A percentile compares a stretch with the other conserved stretches of the same genome.
Conservation (phyloP, 352 stramenopile genomes). For the Globisporangium paroecandrum region DNA sequence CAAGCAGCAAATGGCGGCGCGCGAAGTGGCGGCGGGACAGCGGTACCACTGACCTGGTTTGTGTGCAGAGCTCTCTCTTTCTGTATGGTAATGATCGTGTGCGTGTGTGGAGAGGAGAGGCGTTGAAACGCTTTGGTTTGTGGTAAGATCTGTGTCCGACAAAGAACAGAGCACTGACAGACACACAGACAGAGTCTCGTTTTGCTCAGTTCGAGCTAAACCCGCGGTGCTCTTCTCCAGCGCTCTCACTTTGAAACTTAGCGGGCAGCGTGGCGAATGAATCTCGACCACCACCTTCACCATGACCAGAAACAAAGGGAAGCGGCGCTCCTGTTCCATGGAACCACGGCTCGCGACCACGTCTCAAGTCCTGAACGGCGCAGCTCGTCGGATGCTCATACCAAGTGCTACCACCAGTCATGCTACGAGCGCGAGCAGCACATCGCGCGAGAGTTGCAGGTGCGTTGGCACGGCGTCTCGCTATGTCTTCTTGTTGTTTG, state of each 20-base stretch:
- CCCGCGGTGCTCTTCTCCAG: neutral
- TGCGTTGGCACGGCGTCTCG: neutral
- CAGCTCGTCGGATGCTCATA: neutral
- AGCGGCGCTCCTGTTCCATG: constrained; percentile 5
- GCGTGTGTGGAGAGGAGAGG: neutral
- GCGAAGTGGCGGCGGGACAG: neutral
- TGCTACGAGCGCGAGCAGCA: constrained; percentile 33
- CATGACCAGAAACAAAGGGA: constrained; percentile 14
- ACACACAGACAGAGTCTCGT: neutral
- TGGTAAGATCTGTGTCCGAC: constrained; percentile 2
- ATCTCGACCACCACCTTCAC: constrained; percentile 9
- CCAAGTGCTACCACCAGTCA: constrained; percentile 21
- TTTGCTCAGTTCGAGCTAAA: constrained; percentile 5
- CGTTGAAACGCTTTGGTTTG: constrained; percentile 10
- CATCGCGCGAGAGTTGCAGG: constrained; percentile 30
- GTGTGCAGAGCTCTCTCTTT: neutral
- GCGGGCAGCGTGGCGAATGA: constrained; percentile 11
- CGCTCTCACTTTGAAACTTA: neutral
- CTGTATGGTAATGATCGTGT: neutral
- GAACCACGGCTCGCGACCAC: neutral
- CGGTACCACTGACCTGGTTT: neutral
- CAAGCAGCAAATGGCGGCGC: neutral
- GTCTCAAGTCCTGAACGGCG: constrained; percentile 13
- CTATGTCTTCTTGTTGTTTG: neutral
- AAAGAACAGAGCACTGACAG: neutral